Evolutionary conservation across 176 grass and related monocot genomes (phyloP).

Genomic region (Aechmea fasciata): DNA sequence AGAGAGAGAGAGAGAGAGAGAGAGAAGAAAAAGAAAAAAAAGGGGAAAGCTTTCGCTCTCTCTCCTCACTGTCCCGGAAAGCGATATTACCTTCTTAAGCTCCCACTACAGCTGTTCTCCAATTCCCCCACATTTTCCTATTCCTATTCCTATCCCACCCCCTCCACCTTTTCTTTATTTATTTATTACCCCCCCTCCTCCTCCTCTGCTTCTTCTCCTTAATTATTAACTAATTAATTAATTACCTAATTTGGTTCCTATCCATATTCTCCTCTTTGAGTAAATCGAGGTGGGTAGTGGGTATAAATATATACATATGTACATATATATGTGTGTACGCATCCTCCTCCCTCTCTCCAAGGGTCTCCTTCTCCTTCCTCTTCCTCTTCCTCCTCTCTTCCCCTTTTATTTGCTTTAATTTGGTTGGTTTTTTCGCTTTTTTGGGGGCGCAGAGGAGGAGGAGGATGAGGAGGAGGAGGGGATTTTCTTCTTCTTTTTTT

Average conservation of each 20-base stretch:
- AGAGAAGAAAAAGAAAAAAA: too few relatives aligned
- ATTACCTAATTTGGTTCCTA: background rate
- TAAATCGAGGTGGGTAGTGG: background rate
- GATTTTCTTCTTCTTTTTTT: background rate
- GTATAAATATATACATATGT: background rate
- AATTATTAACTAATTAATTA: too few relatives aligned
- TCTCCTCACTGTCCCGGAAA: background rate
- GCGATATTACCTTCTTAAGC: background rate
- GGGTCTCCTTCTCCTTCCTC: too few relatives aligned
- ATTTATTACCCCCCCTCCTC: too few relatives aligned
- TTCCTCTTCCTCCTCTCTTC: background rate
- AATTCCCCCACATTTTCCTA: background rate
- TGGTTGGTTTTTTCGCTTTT: background rate
- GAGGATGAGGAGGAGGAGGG: background rate
- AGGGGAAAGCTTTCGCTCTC: background rate
- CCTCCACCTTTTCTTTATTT: too few relatives aligned
- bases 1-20: too few relatives aligned
- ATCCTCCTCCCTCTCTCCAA: background rate
- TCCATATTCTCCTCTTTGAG: background rate
- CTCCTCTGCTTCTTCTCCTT: too few relatives aligned
- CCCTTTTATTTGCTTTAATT: background rate
- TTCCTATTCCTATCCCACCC: background rate
- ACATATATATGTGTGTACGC: background rate
- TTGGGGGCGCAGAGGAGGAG: background rate
- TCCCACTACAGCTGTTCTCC: conserved; percentile 2